Percentiles rank a stretch among this genome's conserved stretches.
These are phyloP conservation scores for Chytridium lagenaria DNA, from an alignment of 371 early-diverging fungal species.

Conservation along the genomic window DNA sequence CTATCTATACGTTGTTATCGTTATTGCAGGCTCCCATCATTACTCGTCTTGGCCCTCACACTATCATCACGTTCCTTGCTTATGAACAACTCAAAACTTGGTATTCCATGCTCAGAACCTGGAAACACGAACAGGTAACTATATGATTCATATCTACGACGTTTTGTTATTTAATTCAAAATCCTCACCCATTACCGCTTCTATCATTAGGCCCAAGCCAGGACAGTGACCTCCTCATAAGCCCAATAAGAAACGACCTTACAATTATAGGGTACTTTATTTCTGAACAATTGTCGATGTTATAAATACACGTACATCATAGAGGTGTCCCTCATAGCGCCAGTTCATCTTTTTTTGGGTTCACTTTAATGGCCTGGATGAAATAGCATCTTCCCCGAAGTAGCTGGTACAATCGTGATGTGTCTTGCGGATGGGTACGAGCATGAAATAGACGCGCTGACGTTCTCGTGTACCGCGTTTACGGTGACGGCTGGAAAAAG, in stretches of 20 bases:
- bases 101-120: constrained; percentile 5
- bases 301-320: no score
- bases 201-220: no score
- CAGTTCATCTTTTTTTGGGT: no score
- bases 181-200: no score
- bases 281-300: no score
- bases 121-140: not conserved
- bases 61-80: constrained; percentile 42
- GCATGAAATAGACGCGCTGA: not conserved
- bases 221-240: no score
- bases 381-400: constrained; percentile 9
- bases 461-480: not conserved
- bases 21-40: constrained; percentile 23
- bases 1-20: no score
- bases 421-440: not conserved
- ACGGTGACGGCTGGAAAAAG: constrained; percentile 29
- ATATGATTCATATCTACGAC: not conserved
- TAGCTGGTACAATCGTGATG: not conserved
- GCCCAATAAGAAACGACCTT: no score
- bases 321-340: no score
- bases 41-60: constrained; percentile 45
- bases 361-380: not conserved
- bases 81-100: constrained; percentile 36
- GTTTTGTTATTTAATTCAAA: no score
- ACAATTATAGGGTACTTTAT: no score